Evolutionary conservation across 1,284 basidiomycete genomes (phyloP), one percentile per base, ranked within the genome.

Genomic region (Boletellus sp.): DNA sequence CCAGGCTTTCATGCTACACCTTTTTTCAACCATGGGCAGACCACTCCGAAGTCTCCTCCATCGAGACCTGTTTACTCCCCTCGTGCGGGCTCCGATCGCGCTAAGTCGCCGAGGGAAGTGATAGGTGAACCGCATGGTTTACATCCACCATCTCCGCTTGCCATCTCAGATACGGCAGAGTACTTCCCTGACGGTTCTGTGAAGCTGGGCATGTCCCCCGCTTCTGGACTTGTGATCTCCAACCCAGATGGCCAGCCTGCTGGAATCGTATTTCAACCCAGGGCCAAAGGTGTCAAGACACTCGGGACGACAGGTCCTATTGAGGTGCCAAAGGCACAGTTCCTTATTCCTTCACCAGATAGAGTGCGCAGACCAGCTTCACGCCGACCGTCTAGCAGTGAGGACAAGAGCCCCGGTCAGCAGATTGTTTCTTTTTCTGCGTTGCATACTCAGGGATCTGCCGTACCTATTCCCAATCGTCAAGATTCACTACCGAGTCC

Each of bases 241-340:
- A 91, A 85, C 60, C 91, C 91, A 0, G 92, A 96, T 61, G 95
- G 95, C 0, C 83, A 93, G 52, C 90, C 93, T 0, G 82, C 91
- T 17, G 94, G 93, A 6, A 94, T 99, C 53, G 92, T 94, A 70
- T 99, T 99, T 69, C 88, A 94, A 56, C 95, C 95, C 0, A 73
- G 77, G 19, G 62, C 71, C 5, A 80, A 76, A 47, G 69, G 59
- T 53, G 34, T 61, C 25, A 60, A 56, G 50, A 42, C 55, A 32
- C 47, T 56, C 22, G 60, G 45, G 29, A 20, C 26, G 29, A 13
- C 40, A 1, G 32, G 52, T 1, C 26, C 49, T 19, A 50, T 45
- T 17, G 54, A 66, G 43, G 19, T 50, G 36, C 58, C 69, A 26
- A 72, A 69, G 46, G 69, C 68, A 0, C 74, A 73, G 27, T 59